Evolutionary conservation across 768 basidiomycete genomes (phyloP).

Genomic region (Gelatoporia subvermispora): DNA sequence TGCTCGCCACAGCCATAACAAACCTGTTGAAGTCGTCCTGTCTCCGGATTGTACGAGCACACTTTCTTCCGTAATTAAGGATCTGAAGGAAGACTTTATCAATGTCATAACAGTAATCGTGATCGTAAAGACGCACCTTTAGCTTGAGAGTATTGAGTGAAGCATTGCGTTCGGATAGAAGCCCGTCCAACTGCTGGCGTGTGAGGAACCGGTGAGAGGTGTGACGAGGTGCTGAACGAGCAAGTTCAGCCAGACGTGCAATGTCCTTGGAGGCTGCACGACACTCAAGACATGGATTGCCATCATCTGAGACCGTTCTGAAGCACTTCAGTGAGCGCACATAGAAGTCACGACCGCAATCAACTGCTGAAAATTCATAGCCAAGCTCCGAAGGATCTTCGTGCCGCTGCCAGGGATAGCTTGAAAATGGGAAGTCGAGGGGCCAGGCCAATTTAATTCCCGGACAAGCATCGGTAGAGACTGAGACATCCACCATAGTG

Average conservation of each 20-base stretch:
- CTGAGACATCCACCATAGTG: too few relatives aligned
- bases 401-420: slow-evolving; percentile 8
- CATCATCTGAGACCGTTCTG: background rate
- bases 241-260: slow-evolving; percentile 1
- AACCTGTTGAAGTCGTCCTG: slow-evolving; percentile 5
- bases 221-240: background rate
- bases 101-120: background rate
- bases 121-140: slow-evolving; percentile 2
- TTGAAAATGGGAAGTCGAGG: background rate
- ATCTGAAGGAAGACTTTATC: background rate
- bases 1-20: slow-evolving; percentile 11
- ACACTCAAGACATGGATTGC: background rate
- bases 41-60: background rate
- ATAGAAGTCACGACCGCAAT: slow-evolving; percentile 1
- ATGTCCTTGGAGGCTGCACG: background rate
- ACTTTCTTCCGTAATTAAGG: background rate
- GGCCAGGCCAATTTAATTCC: slow-evolving; percentile 6
- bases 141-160: background rate
- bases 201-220: slow-evolving; percentile 4
- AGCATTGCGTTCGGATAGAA: background rate
- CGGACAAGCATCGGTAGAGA: too few relatives aligned
- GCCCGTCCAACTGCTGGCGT: slow-evolving; percentile 1
- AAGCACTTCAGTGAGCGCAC: slow-evolving; percentile 1
- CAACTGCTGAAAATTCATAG: slow-evolving; percentile 3
- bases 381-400: background rate